Evolutionary conservation across 1,284 basidiomycete species (phyloP).

Genomic region (Cystobasidium slooffiae): DNA sequence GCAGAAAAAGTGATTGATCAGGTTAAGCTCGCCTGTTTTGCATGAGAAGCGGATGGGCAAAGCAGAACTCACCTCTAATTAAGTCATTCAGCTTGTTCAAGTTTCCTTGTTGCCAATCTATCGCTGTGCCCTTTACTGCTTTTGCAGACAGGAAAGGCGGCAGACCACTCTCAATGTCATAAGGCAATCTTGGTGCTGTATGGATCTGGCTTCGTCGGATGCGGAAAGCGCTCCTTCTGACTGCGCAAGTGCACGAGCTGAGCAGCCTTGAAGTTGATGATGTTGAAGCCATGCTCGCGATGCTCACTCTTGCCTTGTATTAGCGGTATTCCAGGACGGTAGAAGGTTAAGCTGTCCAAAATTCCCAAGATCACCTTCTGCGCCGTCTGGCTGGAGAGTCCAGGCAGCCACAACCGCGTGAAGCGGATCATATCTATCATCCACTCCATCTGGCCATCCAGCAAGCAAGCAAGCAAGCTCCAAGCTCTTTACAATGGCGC

Average conservation of each 20-base stretch:
- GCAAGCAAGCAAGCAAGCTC: background rate
- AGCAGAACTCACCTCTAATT: constrained; percentile 66
- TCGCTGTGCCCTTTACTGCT: constrained; percentile 69
- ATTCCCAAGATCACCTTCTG: constrained; percentile 2
- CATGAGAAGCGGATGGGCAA: background rate
- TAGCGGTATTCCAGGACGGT: background rate
- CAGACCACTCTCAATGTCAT: constrained; percentile 69
- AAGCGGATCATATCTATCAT: background rate
- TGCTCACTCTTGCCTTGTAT: background rate
- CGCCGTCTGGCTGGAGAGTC: no score
- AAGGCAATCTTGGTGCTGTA: constrained; percentile 65
- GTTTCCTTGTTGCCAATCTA: constrained; percentile 81
- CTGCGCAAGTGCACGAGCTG: constrained; percentile 28
- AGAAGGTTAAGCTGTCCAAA: constrained; percentile 8
- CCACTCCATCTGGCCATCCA: background rate
- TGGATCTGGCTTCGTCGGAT: constrained; percentile 58
- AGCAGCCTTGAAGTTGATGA: constrained; percentile 8
- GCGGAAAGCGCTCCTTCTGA: constrained; percentile 21
- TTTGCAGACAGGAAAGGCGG: constrained; percentile 72
- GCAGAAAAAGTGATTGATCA: background rate
- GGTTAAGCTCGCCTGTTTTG: background rate
- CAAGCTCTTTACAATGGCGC: constrained; percentile 15
- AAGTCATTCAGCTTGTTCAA: constrained; percentile 74
- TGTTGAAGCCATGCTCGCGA: constrained; percentile 11
- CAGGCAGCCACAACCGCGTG: background rate